phyloP scores from a whole-genome alignment of 2,329 filamentous ascomycete genomes.

The Epicoccum sorghinum region DNA sequence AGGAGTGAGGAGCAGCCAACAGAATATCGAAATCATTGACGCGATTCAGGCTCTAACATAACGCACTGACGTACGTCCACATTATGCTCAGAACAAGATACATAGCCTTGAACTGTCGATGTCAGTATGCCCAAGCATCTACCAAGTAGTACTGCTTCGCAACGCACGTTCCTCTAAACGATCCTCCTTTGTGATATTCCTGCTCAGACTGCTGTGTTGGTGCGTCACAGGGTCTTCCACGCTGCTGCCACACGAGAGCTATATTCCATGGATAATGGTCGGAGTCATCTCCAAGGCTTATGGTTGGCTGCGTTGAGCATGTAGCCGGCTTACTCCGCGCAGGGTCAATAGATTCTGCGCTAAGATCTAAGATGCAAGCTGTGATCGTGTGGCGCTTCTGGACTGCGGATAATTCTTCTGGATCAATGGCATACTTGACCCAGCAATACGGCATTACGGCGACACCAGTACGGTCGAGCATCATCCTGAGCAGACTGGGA shows the following conservation, averaged over 20 bases:
- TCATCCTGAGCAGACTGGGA: too few relatives aligned
- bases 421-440: background rate
- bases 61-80: conserved; percentile 2
- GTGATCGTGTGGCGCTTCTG: conserved; percentile 17
- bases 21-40: conserved; percentile 3
- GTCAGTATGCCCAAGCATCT: background rate
- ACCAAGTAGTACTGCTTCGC: background rate
- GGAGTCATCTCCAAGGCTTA: background rate
- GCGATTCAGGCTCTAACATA: background rate
- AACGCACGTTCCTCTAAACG: background rate
- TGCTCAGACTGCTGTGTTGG: background rate
- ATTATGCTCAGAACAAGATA: background rate
- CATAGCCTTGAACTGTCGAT: background rate
- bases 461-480: background rate
- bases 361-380: conserved; percentile 17
- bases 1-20: background rate
- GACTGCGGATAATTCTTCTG: conserved; percentile 5
- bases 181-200: background rate
- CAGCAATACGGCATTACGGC: background rate
- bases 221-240: conserved; percentile 2
- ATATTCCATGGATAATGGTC: background rate
- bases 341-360: background rate
- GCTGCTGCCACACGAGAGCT: background rate
- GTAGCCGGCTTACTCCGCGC: background rate
- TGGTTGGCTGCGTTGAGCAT: background rate